Evolutionary conservation across 2,329 filamentous ascomycete species (phyloP), one percentile per base, ranked within the genome.

Genomic region (Talaromyces sp.): DNA sequence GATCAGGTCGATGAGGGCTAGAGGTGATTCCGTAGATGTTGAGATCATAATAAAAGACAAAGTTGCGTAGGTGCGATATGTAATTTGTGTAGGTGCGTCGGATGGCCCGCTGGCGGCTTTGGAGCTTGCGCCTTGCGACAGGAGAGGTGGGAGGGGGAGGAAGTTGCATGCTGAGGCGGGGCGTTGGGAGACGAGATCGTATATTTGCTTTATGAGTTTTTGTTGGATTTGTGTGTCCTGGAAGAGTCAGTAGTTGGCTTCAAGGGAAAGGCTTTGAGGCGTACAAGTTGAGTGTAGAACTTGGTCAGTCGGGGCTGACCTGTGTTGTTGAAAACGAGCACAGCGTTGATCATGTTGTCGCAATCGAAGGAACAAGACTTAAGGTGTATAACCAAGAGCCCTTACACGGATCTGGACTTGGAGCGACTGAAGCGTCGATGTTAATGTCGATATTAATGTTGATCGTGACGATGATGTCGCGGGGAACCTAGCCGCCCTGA

Each of bases 21-120:
- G 89, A 0, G 95, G 95, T 0, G 92, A 97, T 79, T 99, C 95
- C 66, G 95, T 97, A 5, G 93, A 92, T 4, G 96, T 99, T 41
- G 90, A 95, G 74, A 99, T 99, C 76, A 99, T 84, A 78, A 99
- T 99, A 82, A 99, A 99, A 81, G 96, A 98, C 67, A 99, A 90
- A 0, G 95, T 99, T 10, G 95, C 95, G 76, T 98, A 99, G 84
- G 97, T 92, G 65, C 95, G 92, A 84, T 99, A 99, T 9, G 95
- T 98, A 54, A 99, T 93, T 66, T 98, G 90, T 6, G 93, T 95
- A 10, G 95, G 95, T 11, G 93, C 90, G 79, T 98, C 95, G 75
- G 92, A 93, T 79, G 87, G 89, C 45, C 88, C 86, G 67, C 73
- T 76, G 54, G 78, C 75, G 60, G 78, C 77, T 71, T 79, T 79